Percentiles rank a stretch among this genome's conserved stretches.
These are phyloP conservation scores for Candida easanensis DNA, from an alignment of 805 yeast genomes.

Conservation along the genomic window DNA sequence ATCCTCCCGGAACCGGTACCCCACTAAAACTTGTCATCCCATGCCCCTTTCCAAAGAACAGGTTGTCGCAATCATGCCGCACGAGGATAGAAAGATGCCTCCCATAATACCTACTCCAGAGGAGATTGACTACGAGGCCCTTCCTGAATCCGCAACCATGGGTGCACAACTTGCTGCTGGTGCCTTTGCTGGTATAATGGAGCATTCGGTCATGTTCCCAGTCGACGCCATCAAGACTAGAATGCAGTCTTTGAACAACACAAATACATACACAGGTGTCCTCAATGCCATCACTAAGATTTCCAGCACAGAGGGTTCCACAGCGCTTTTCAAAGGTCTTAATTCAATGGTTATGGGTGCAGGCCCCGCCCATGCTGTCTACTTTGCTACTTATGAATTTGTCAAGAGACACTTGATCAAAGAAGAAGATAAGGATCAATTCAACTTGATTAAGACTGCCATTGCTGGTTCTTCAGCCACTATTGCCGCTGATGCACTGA, in stretches of 20 bases:
- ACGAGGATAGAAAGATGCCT: not conserved
- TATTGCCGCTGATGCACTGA: slow-evolving; percentile 87
- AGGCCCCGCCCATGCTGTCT: slow-evolving; percentile 99
- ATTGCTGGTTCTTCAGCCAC: slow-evolving; percentile 91
- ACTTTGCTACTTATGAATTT: slow-evolving; percentile 90
- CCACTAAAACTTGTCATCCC: not conserved
- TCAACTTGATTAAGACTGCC: slow-evolving; percentile 81
- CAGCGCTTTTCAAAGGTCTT: slow-evolving; percentile 91
- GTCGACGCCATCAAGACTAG: slow-evolving; percentile 95
- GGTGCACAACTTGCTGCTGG: slow-evolving; percentile 86
- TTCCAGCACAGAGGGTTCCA: slow-evolving; percentile 83
- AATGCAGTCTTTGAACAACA: slow-evolving; percentile 54
- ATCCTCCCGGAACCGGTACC: too few relatives aligned
- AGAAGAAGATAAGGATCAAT: slow-evolving; percentile 32
- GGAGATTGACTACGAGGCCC: slow-evolving; percentile 85
- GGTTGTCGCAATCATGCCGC: slow-evolving; percentile 1
- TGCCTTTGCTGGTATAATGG: slow-evolving; percentile 99
- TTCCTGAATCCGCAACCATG: slow-evolving; percentile 83
- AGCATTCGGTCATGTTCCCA: slow-evolving; percentile 95
- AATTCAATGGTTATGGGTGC: slow-evolving; percentile 92
- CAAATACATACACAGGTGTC: slow-evolving; percentile 39
- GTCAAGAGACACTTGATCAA: slow-evolving; percentile 41
- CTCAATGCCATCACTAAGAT: slow-evolving; percentile 70
- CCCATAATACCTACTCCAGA: not conserved
- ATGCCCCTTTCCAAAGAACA: slow-evolving; percentile 9